Conservation (phyloP, 148 eudicot species). For the Cornus suecica region DNA sequence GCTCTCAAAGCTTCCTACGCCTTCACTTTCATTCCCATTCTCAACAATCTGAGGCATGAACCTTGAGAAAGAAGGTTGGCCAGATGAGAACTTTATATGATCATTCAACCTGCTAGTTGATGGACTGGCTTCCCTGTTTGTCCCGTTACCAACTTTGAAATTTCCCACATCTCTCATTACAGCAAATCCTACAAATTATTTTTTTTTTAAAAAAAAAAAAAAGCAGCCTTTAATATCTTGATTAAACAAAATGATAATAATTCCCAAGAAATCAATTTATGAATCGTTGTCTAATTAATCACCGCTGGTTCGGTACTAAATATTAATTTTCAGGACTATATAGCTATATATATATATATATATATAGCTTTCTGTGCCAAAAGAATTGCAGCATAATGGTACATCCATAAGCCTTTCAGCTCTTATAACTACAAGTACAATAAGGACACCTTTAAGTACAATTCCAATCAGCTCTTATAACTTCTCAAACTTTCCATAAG, state of each 20-base stretch:
- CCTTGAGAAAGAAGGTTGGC: slow-evolving; percentile 24
- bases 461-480: not conserved
- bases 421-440: too few relatives aligned
- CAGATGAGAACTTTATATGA: slow-evolving; percentile 32
- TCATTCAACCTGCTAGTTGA: slow-evolving; percentile 29
- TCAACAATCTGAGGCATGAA: slow-evolving; percentile 46
- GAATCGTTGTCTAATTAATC: not conserved
- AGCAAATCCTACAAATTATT: slow-evolving; percentile 28
- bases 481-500: too few relatives aligned
- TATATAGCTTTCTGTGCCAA: not conserved
- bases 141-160: slow-evolving; percentile 23
- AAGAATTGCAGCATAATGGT: not conserved
- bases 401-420: not conserved
- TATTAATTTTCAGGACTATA: not conserved
- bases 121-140: slow-evolving; percentile 24
- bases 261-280: not conserved
- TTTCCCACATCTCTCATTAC: slow-evolving; percentile 33
- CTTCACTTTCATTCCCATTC: slow-evolving; percentile 24
- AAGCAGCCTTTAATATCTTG: not conserved
- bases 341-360: too few relatives aligned
- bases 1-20: slow-evolving; percentile 13
- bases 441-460: too few relatives aligned
- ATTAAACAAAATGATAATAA: not conserved
- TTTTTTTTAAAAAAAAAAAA: too few relatives aligned
- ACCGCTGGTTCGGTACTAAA: not conserved